Conservation (phyloP, 257 asterid genomes). For the Solanum virginianum region DNA sequence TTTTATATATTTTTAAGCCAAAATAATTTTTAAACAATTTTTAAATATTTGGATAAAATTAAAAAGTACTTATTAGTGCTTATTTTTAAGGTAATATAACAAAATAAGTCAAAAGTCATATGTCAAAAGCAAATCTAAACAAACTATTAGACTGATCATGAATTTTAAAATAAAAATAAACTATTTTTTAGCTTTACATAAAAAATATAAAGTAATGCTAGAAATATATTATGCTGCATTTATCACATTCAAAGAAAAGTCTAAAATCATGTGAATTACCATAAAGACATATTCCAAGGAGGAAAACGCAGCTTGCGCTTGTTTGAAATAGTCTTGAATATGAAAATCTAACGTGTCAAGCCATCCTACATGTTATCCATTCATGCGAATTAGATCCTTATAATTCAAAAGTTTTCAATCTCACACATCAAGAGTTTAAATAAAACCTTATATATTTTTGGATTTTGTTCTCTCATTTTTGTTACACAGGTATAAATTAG, state of each 20-base stretch:
- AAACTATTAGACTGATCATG: no score
- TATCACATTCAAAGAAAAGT: neutral
- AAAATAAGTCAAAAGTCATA: no score
- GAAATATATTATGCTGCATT: neutral
- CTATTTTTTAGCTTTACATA: no score
- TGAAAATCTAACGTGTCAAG: neutral
- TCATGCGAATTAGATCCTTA: neutral
- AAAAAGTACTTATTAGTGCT: no score
- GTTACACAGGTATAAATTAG: neutral
- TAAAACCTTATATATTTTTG: neutral
- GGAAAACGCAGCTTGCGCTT: neutral
- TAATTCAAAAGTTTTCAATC: neutral
- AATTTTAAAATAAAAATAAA: no score
- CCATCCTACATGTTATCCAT: neutral
- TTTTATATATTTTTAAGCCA: no score
- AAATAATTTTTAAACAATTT: no score
- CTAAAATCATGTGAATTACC: neutral
- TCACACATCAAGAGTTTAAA: neutral
- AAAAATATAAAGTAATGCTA: neutral
- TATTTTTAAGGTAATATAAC: no score
- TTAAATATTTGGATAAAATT: no score
- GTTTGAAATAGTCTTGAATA: neutral
- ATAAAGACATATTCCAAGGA: neutral
- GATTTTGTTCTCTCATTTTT: neutral
- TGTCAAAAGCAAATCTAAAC: neutral